Evolutionary conservation across 2,329 filamentous ascomycete genomes (phyloP).

Genomic region (Talaromyces amestolkiae): DNA sequence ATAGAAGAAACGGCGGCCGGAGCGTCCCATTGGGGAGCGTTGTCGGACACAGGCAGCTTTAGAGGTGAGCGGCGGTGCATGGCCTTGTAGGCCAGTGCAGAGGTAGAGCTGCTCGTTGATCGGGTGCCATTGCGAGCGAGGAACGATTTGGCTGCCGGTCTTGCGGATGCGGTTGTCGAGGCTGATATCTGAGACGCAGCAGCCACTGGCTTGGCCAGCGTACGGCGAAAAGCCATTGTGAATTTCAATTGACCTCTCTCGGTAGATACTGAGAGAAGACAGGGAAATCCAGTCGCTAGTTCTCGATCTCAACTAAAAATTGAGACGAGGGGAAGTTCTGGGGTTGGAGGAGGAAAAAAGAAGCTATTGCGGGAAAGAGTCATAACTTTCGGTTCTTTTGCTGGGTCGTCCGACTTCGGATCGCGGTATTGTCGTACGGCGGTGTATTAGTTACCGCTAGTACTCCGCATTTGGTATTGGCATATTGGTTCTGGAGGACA

Average conservation of each 20-base stretch:
- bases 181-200: slow-evolving; percentile 22
- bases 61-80: slow-evolving; percentile 86
- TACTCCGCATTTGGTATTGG: slow-evolving; percentile 14
- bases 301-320: slow-evolving; percentile 13
- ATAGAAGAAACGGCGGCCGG: slow-evolving; percentile 96
- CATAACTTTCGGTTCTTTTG: slow-evolving; percentile 21
- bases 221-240: slow-evolving; percentile 41
- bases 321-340: slow-evolving; percentile 9
- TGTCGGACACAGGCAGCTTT: slow-evolving; percentile 72
- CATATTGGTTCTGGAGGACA: neutral
- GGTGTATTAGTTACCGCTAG: slow-evolving; percentile 31
- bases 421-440: slow-evolving; percentile 2
- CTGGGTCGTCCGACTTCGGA: slow-evolving; percentile 35
- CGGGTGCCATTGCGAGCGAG: slow-evolving; percentile 21
- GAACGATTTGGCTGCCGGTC: neutral
- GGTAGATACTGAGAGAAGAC: neutral
- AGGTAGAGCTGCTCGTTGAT: slow-evolving; percentile 66
- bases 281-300: slow-evolving; percentile 14
- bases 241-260: slow-evolving; percentile 5
- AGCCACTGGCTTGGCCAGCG: slow-evolving; percentile 34
- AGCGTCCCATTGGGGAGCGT: slow-evolving; percentile 77
- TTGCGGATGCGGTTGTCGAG: slow-evolving; percentile 28
- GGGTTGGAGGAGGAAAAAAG: slow-evolving; percentile 11
- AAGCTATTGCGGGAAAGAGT: slow-evolving; percentile 17
- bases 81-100: slow-evolving; percentile 94